Evolutionary conservation across 2,329 filamentous ascomycete genomes (phyloP).

Genomic region (Aspergillus pseudoglaucus): DNA sequence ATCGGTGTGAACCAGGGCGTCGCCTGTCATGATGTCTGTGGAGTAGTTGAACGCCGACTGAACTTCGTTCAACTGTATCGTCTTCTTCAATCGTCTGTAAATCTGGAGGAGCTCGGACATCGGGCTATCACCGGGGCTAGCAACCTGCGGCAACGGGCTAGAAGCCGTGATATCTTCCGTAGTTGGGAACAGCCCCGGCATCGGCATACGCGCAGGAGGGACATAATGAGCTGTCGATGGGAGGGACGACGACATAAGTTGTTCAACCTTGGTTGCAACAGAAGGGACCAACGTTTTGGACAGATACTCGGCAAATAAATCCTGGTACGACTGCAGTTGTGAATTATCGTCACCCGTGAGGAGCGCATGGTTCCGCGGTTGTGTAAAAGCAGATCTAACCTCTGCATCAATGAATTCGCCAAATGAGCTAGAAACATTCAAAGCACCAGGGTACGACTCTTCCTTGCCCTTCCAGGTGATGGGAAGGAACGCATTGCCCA

Average conservation of each 20-base stretch:
- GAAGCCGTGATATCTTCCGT: slow-evolving; percentile 25
- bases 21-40: slow-evolving; percentile 32
- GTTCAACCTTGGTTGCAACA: slow-evolving; percentile 38
- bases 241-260: slow-evolving; percentile 23
- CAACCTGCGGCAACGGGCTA: slow-evolving; percentile 27
- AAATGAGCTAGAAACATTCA: slow-evolving; percentile 58
- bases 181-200: slow-evolving; percentile 35
- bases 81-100: slow-evolving; percentile 52
- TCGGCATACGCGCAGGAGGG: slow-evolving; percentile 25
- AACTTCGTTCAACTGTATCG: slow-evolving; percentile 47
- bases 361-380: slow-evolving; percentile 43
- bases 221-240: slow-evolving; percentile 23
- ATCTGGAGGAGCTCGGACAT: slow-evolving; percentile 47
- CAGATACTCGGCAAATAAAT: slow-evolving; percentile 48
- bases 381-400: slow-evolving; percentile 44
- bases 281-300: slow-evolving; percentile 45
- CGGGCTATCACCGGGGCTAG: slow-evolving; percentile 24
- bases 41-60: slow-evolving; percentile 41
- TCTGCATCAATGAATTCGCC: slow-evolving; percentile 61
- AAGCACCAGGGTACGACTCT: slow-evolving; percentile 69
- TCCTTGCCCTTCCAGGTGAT: slow-evolving; percentile 93
- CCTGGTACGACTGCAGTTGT: slow-evolving; percentile 35
- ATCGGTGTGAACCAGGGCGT: slow-evolving; percentile 45
- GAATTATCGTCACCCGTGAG: slow-evolving; percentile 31
- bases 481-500: slow-evolving; percentile 90